Percentiles rank a stretch among this genome's conserved stretches.
Conservation (phyloP, 108 stramenopile species). For the Seminavis robusta region DNA sequence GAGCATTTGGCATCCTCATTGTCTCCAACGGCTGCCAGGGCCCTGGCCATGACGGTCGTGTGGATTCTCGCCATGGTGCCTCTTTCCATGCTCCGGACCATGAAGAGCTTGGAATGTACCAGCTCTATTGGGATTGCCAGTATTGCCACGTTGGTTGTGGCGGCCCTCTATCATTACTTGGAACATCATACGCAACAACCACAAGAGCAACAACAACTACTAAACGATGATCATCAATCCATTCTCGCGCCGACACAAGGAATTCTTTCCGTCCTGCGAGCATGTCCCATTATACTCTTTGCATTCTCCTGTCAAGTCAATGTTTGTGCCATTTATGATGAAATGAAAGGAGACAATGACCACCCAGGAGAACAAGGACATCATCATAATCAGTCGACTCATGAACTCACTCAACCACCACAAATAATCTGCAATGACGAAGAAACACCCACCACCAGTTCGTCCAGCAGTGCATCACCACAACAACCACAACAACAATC, state of each 20-base stretch:
- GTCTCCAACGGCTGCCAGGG: no score
- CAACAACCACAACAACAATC: no score
- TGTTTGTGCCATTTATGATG: slow-evolving; percentile 71
- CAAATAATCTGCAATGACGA: no score
- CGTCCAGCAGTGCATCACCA: slow-evolving; percentile 5
- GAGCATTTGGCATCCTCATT: slow-evolving; percentile 5
- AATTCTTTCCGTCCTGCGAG: slow-evolving; percentile 40
- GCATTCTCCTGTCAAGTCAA: slow-evolving; percentile 85
- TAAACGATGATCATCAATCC: slow-evolving; percentile 6
- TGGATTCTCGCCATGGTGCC: slow-evolving; percentile 72
- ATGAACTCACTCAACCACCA: no score
- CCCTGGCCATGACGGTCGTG: slow-evolving; percentile 44
- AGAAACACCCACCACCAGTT: neutral
- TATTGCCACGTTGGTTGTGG: slow-evolving; percentile 61
- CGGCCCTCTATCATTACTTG: slow-evolving; percentile 63
- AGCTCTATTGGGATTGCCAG: slow-evolving; percentile 61
- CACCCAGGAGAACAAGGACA: neutral
- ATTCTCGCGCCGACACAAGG: slow-evolving; percentile 50
- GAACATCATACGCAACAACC: slow-evolving; percentile 3
- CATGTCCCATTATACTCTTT: slow-evolving; percentile 83
- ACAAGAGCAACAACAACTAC: slow-evolving; percentile 20
- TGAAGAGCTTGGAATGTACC: slow-evolving; percentile 59
- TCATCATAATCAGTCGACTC: no score
- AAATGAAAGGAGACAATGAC: slow-evolving; percentile 35
- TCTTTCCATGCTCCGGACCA: slow-evolving; percentile 47